Evolutionary conservation across 306 rosid genomes (phyloP), one percentile per base, ranked within the genome.

Genomic region (Abrus precatorius): DNA sequence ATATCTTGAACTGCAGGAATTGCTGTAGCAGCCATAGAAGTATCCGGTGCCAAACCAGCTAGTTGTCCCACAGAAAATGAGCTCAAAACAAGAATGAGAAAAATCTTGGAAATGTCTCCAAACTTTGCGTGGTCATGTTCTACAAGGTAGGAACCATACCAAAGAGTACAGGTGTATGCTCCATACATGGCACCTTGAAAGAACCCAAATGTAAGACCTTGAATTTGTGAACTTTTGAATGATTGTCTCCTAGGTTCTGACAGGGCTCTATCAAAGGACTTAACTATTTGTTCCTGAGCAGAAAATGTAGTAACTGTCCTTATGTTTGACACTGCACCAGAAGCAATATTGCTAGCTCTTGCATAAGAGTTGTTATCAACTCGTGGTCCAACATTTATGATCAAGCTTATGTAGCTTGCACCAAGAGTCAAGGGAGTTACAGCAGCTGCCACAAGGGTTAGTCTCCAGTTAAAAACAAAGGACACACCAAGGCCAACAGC

Each of bases 11-110:
- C 92, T 7, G 91, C 86, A 50, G 97, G 97, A 74, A 95, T 89
- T 36, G 92, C 88, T 2, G 87, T 61, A 3, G 90, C 56, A 1
- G 97, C 97, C 91, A 73, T 82, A 11, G 97, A 92, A 72, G 95
- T 92, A 80, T 95, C 97, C 5, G 97, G 97, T 76, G 97, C 95
- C 49, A 95, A 89, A 48, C 97, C 98, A 55, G 97, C 97, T 48
- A 90, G 86, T 83, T 95, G 97, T 60, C 97, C 98, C 29, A 95
- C 97, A 36, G 97, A 90, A 88, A 92, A 95, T 38, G 98, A 91
- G 87, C 97, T 90, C 89, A 95, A 72, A 82, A 95, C 98, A 84
- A 95, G 95, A 84, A 92, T 95, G 80, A 95, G 97, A 80, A 91
- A 95, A 71, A 91, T 89, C 87, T 91, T 88, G 40, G 79, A 86